Percentiles rank a stretch among this genome's conserved stretches.
phyloP scores from a whole-genome alignment of 2,329 filamentous ascomycete genomes.

The Colletotrichum theobromicola region DNA sequence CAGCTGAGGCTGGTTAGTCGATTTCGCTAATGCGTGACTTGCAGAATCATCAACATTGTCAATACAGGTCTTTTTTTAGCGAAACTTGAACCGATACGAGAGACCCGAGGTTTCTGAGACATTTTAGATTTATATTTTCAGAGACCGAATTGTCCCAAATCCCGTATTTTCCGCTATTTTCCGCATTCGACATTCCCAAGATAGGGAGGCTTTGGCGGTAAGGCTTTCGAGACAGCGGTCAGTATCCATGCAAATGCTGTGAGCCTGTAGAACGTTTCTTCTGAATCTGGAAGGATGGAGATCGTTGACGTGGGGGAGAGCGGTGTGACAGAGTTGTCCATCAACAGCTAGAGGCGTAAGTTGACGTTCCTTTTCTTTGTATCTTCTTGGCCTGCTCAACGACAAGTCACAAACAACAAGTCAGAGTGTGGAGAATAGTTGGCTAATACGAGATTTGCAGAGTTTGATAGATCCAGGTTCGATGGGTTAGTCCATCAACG shows the following conservation, averaged over 20 bases:
- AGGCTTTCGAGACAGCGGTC: not conserved
- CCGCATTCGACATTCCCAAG: not conserved
- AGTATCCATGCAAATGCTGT: not conserved
- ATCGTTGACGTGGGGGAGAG: not conserved
- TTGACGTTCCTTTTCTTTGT: not conserved
- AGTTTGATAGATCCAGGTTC: not conserved
- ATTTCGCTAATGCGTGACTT: not conserved
- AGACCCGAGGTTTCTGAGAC: not conserved
- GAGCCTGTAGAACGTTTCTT: not conserved
- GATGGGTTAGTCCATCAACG: not conserved
- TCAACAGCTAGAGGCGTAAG: not conserved
- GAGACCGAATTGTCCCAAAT: not conserved
- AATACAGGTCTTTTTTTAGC: not conserved
- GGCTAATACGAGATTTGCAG: not conserved
- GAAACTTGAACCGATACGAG: not conserved
- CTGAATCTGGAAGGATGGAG: not conserved
- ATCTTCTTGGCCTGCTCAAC: not conserved
- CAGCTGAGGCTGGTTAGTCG: not conserved
- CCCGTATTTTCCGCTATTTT: not conserved
- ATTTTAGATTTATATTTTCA: not conserved
- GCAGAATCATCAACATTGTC: not conserved
- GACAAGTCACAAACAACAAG: not conserved
- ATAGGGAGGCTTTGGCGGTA: not conserved
- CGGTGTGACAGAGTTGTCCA: not conserved
- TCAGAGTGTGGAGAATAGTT: not conserved